phyloP scores from a whole-genome alignment of 2,329 filamentous ascomycete genomes.

The Colletotrichum lentis region DNA sequence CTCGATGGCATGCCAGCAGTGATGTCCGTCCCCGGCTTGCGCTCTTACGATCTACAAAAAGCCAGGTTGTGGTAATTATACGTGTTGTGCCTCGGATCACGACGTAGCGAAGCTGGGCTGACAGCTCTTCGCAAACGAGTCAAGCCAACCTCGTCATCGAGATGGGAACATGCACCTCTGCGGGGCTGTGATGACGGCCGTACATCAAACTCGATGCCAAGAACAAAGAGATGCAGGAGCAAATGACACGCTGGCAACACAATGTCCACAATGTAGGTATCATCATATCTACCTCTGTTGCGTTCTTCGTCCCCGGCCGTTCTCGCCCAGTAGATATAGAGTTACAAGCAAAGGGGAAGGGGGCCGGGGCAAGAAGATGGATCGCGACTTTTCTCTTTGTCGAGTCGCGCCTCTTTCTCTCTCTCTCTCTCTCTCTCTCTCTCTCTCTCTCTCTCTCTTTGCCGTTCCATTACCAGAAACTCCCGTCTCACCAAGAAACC shows the following conservation, averaged over 20 bases:
- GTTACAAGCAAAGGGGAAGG: background rate
- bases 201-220: background rate
- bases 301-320: background rate
- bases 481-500: background rate
- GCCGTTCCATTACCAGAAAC: background rate
- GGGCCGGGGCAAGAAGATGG: background rate
- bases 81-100: background rate
- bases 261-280: background rate
- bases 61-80: background rate
- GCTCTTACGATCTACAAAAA: background rate
- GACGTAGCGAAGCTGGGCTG: constrained; percentile 26
- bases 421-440: too few species aligned
- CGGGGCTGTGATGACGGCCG: background rate
- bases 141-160: constrained; percentile 17
- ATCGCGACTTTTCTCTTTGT: background rate
- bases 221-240: background rate
- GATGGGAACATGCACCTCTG: constrained; percentile 7
- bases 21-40: constrained; percentile 1
- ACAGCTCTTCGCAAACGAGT: constrained; percentile 20
- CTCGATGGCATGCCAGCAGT: background rate
- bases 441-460: background rate
- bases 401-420: background rate
- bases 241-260: too few species aligned
- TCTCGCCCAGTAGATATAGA: background rate
- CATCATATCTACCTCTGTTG: background rate